Evolutionary conservation across 495 filamentous ascomycete genomes (phyloP), one percentile per base, ranked within the genome.

Genomic region (Talaromyces trachyspermus): DNA sequence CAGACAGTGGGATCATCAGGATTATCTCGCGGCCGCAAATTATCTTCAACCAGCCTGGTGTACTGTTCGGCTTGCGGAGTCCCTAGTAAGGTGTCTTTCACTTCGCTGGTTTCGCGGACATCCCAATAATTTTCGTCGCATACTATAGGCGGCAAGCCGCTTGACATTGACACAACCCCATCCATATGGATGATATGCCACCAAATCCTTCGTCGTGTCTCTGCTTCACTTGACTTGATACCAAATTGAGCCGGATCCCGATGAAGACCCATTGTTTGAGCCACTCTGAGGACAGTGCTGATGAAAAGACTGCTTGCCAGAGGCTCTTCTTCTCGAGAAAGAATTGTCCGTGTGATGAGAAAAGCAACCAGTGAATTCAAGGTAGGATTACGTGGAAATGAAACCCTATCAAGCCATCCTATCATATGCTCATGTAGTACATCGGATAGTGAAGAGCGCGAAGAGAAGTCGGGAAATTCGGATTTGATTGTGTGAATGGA

Each of bases 151-250:
- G 70, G 70, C 5, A 74, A 54, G 0, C 70, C 70, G 27, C 68
- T 71, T 1, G 70, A 71, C 68, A 74, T 71, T 2, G 70, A 62
- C 6, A 74, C 66, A 15, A 74, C 64, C 4, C 67, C 68, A 46
- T 88, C 84, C 52, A 84, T 76, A 47, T 83, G 71, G 52, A 85
- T 65, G 26, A 87, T 83, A 50, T 83, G 79, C 83, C 81, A 88
- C 84, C 84, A 88, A 27, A 86, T 60, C 1, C 84, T 70, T 43
- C 84, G 72, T 14, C 84, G 72, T 58, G 83, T 81, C 53, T 88
- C 84, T 12, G 81, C 76, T 53, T 86, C 81, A 46, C 79, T 77
- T 2, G 81, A 74, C 4, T 71, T 53, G n/a, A 88, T 74, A 0
- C 79, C 77, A 49, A 86, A 77, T 12, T 75, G 66, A 9, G 80